phyloP scores from a whole-genome alignment of 1,284 basidiomycete species.

The Moesziomyces parantarcticus region DNA sequence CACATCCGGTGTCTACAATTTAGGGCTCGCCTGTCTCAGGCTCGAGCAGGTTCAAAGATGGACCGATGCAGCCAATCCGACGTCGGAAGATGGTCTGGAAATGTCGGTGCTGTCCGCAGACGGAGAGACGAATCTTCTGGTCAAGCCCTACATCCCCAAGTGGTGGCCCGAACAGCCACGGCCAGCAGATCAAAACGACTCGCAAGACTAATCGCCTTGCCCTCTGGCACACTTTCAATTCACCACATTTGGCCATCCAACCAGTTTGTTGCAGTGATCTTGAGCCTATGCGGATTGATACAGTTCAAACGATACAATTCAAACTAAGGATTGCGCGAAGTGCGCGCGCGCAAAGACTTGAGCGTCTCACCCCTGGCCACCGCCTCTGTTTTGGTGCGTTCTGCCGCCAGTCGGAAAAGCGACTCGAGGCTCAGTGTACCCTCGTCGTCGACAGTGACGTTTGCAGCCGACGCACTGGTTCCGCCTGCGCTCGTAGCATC shows the following conservation, averaged over 20 bases:
- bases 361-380: constrained; percentile 26
- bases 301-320: no score
- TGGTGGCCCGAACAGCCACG: constrained; percentile 50
- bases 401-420: constrained; percentile 25
- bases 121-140: constrained; percentile 30
- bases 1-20: constrained; percentile 52
- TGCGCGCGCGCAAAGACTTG: constrained; percentile 1
- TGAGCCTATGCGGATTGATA: no score
- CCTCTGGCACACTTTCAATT: no score
- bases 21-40: constrained; percentile 56
- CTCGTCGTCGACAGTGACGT: not conserved
- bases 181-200: not conserved
- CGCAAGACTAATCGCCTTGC: not conserved
- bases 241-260: no score
- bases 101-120: constrained; percentile 24
- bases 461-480: no score
- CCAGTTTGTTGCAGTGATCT: no score
- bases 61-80: constrained; percentile 8
- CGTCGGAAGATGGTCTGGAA: constrained; percentile 24
- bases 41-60: constrained; percentile 58
- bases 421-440: constrained; percentile 11
- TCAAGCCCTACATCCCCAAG: constrained; percentile 49
- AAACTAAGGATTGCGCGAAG: not conserved
- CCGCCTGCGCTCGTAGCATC: no score
- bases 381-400: constrained; percentile 31